Base-by-base conservation (phyloP, 1,284 basidiomycete species). In the Jaminaea rosea region DNA sequence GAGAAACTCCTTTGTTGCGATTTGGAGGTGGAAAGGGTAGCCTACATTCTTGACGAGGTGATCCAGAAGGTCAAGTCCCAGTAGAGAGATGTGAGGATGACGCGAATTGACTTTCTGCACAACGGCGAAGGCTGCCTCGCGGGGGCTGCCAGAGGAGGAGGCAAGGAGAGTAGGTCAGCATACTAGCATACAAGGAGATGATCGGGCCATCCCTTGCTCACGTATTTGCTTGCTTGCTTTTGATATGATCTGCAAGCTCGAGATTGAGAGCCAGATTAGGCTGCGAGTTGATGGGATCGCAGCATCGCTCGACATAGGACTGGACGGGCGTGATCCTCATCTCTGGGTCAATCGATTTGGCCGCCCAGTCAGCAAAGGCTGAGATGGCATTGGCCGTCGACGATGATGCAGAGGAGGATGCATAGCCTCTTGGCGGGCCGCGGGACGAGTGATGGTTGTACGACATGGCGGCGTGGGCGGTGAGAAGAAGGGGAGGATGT, bases 1-100 rank as follows among this genome's bases (percentile, higher is more conserved):
- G 19, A 98, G 80, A 71, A 98, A 99, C 73, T 97, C 94, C 74
- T 99, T 98, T 23, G 94, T 98, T n/a, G 87, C 81, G 64, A 98
- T 87, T 75, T 98, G 93, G 23, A 99, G 84, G 71, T 98, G 93
- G 56, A 98, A 86, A 0, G 92, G 84, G 76, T 98, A 98, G 66
- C 93, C 93, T 73, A 92, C 96, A 46, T 88, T 85, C 73, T 92
- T 88, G 48, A 96, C 87, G 46, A 99, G 84, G 11, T 89, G 91
- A 74, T 96, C 90, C 58, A 99, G 83, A 3, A 97, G 76, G 61
- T 77, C 60, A 26, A 26, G 66, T 1, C 87, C 83, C 31, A 94
- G 82, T 65, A 91, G 82, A 23, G 88, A 84, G 59, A 93, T 81
- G 72, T 94, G 89, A 1, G 88, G 86, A 65, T 91, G 89, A 56